phyloP scores from a whole-genome alignment of 768 basidiomycete species.

The Trametes maxima region DNA sequence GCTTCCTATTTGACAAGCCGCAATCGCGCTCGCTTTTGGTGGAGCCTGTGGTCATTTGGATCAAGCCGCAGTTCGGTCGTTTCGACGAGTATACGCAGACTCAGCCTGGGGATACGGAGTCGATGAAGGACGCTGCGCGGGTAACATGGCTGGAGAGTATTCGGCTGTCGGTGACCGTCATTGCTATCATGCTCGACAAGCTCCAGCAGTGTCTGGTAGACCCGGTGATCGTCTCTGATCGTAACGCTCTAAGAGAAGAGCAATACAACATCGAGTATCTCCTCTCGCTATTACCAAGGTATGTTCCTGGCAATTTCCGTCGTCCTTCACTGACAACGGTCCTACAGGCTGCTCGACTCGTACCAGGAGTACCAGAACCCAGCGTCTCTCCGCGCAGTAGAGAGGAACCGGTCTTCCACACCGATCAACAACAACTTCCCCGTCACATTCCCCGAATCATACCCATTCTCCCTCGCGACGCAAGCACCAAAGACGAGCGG shows the following conservation, averaged over 20 bases:
- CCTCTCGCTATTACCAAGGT: constrained; percentile 83
- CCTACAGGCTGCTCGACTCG: constrained; percentile 75
- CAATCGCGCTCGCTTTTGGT: constrained; percentile 79
- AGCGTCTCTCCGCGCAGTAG: constrained; percentile 67
- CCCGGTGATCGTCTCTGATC: constrained; percentile 62
- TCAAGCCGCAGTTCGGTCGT: constrained; percentile 91
- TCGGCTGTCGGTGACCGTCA: constrained; percentile 85
- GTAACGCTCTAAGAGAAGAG: constrained; percentile 68
- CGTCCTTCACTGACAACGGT: not conserved
- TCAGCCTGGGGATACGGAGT: constrained; percentile 66
- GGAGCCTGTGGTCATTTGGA: constrained; percentile 89
- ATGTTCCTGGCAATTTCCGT: constrained; percentile 24
- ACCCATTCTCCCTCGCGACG: constrained; percentile 85
- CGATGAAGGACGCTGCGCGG: constrained; percentile 68
- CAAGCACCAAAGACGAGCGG: constrained; percentile 58
- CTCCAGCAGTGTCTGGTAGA: constrained; percentile 79
- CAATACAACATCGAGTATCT: constrained; percentile 92
- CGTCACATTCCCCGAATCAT: constrained; percentile 90
- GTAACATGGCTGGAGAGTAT: constrained; percentile 89
- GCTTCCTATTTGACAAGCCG: constrained; percentile 83
- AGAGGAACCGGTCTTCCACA: constrained; percentile 60
- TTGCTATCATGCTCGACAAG: constrained; percentile 89
- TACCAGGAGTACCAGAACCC: constrained; percentile 81
- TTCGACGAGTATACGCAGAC: constrained; percentile 81
- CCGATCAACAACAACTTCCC: constrained; percentile 63